Evolutionary conservation across 1,139 yeast species (phyloP), one percentile per base, ranked within the genome.

Genomic region (Zygosaccharomyces sapae): DNA sequence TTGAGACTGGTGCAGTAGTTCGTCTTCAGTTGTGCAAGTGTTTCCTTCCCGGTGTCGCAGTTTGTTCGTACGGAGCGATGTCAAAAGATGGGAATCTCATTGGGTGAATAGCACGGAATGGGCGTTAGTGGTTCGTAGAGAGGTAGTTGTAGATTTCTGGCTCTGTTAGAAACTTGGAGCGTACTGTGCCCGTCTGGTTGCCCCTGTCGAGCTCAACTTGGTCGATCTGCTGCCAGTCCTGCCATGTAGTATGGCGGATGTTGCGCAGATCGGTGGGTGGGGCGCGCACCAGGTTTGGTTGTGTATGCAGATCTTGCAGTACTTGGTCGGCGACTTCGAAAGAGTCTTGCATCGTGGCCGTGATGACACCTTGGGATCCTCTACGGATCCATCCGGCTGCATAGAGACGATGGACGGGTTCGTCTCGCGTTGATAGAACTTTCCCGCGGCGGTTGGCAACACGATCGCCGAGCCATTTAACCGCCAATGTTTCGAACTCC

Each of bases 341-440:
- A 0, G 95, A 77, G 51, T 87, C 94, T 74, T 84, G 76, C 86
- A 92, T 87, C 0, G 98, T 88, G 12, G 86, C 77, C 10, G 96
- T 95, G 54, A 92, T 92, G 4, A 89, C 95, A 0, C 99, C 99
- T 33, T 79, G 76, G 6, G 96, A 88, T 0, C 96, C 96, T 47
- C 77, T 83, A 51, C 85, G 81, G 46, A 90, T 84, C 99, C 99
- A 92, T 0, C 99, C 99, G 3, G 92, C 73, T 1, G 87, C 81
- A 59, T 89, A 92, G 55, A 87, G 70, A 0, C 90, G 86, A 0
- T 74, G 71, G 20, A 68, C 46, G 1, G 55, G 59, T 1, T 63
- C 55, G n/a, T 60, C 66, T 2, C 61, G 54, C 0, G 50, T 48
- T 12, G 69, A 63, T 10, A 76, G 57, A 0, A 85, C 77, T 44